Conservation (phyloP, 768 basidiomycete species). For the Porphyrellus cyaneotinctus region DNA sequence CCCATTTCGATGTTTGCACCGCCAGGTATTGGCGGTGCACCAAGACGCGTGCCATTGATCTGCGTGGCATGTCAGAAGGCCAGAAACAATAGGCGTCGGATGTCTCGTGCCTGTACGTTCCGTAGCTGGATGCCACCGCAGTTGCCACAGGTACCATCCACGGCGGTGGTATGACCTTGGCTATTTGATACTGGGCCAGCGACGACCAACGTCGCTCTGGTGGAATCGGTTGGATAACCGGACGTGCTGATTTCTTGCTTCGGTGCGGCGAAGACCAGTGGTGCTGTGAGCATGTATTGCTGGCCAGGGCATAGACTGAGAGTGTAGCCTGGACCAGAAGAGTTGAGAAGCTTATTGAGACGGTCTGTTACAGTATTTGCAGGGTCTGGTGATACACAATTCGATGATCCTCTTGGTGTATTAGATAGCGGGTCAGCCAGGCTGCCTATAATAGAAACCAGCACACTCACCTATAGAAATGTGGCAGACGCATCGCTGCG, state of each 20-base stretch:
- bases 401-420: not conserved
- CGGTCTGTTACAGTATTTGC: slow-evolving; percentile 59
- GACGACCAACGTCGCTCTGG: slow-evolving; percentile 68
- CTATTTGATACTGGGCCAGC: slow-evolving; percentile 59
- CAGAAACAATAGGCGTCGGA: not conserved
- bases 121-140: slow-evolving; percentile 62
- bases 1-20: slow-evolving; percentile 87
- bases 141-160: slow-evolving; percentile 58
- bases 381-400: slow-evolving; percentile 47
- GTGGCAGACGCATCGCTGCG: slow-evolving; percentile 11
- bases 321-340: slow-evolving; percentile 61
- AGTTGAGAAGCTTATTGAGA: slow-evolving; percentile 59
- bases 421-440: slow-evolving; percentile 4
- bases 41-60: slow-evolving; percentile 70
- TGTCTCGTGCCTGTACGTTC: slow-evolving; percentile 58
- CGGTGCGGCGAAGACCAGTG: slow-evolving; percentile 60
- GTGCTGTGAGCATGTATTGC: slow-evolving; percentile 60
- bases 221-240: slow-evolving; percentile 66
- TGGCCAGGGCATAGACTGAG: slow-evolving; percentile 62
- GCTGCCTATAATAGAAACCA: not conserved
- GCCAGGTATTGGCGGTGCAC: slow-evolving; percentile 48
- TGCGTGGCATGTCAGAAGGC: slow-evolving; percentile 25
- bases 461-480: slow-evolving; percentile 8
- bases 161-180: slow-evolving; percentile 66
- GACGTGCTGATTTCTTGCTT: slow-evolving; percentile 80